Conservation (phyloP, 495 filamentous ascomycete genomes). For the Aspergillus homomorphus region DNA sequence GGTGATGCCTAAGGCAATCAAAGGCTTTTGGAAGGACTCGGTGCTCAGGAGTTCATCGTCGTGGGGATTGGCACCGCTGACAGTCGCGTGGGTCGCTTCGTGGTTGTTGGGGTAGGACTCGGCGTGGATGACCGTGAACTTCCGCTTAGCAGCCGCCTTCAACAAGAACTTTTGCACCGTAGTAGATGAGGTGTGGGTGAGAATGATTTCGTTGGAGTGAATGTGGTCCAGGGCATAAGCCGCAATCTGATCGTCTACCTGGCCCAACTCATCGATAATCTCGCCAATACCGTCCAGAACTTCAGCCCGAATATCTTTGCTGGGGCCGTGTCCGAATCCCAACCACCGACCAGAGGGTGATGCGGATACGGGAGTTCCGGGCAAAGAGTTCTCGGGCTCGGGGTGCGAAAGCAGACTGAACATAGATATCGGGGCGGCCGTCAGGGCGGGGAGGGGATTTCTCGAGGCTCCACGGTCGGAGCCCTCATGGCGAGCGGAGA, state of each 20-base stretch:
- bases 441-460: conserved; percentile 56
- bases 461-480: conserved; percentile 43
- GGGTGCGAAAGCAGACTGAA: conserved; percentile 77
- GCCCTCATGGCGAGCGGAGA: conserved; percentile 31
- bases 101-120: conserved; percentile 70
- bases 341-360: conserved; percentile 41
- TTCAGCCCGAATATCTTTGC: conserved; percentile 74
- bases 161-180: conserved; percentile 85
- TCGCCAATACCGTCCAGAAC: conserved; percentile 85
- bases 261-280: conserved; percentile 84
- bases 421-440: conserved; percentile 61
- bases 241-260: conserved; percentile 86
- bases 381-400: conserved; percentile 41
- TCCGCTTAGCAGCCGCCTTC: conserved; percentile 77
- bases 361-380: conserved; percentile 42
- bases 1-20: conserved; percentile 71
- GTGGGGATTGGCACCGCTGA: conserved; percentile 47
- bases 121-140: conserved; percentile 81
- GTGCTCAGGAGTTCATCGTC: conserved; percentile 49
- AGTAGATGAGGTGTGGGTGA: conserved; percentile 75
- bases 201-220: conserved; percentile 82
- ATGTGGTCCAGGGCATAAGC: conserved; percentile 84
- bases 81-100: conserved; percentile 54
- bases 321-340: conserved; percentile 25
- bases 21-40: conserved; percentile 66